Conservation (phyloP, 495 filamentous ascomycete genomes). For the Neurospora tetrasperma region DNA sequence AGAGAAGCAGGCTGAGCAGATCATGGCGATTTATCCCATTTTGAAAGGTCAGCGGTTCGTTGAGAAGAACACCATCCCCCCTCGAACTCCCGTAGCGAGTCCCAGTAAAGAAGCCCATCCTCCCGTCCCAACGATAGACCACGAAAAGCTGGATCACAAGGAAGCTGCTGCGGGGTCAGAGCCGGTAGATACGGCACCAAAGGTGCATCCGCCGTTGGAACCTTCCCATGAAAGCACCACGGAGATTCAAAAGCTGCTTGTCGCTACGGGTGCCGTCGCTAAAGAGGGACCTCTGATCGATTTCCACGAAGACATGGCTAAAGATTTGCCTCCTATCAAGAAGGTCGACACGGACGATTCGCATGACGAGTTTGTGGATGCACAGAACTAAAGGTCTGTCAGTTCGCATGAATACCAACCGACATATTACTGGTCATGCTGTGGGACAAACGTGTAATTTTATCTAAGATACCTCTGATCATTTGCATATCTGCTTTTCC, state of each 20-base stretch:
- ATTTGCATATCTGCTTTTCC: not conserved
- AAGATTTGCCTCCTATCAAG: conserved; percentile 26
- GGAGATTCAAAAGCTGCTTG: conserved; percentile 32
- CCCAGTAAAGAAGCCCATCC: conserved; percentile 17
- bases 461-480: not conserved
- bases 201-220: conserved; percentile 10
- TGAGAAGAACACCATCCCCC: conserved; percentile 30
- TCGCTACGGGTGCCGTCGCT: conserved; percentile 28
- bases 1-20: conserved; percentile 70
- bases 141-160: not conserved
- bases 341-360: conserved; percentile 18
- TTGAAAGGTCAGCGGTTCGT: conserved; percentile 55
- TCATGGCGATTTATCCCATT: conserved; percentile 78
- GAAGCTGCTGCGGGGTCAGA: not conserved
- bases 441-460: not conserved
- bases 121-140: conserved; percentile 2
- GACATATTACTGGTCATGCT: not conserved
- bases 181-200: not conserved
- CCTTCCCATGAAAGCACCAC: conserved; percentile 19
- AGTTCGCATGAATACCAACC: not conserved
- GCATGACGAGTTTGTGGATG: conserved; percentile 26
- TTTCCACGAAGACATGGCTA: conserved; percentile 42
- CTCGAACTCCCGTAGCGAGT: conserved; percentile 14
- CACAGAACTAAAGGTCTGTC: conserved; percentile 10
- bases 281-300: conserved; percentile 34